Percentiles rank a stretch among this genome's conserved stretches.
These are phyloP conservation scores for Leonotis leonurus DNA, from an alignment of 257 asterid genomes.

Conservation along the genomic window DNA sequence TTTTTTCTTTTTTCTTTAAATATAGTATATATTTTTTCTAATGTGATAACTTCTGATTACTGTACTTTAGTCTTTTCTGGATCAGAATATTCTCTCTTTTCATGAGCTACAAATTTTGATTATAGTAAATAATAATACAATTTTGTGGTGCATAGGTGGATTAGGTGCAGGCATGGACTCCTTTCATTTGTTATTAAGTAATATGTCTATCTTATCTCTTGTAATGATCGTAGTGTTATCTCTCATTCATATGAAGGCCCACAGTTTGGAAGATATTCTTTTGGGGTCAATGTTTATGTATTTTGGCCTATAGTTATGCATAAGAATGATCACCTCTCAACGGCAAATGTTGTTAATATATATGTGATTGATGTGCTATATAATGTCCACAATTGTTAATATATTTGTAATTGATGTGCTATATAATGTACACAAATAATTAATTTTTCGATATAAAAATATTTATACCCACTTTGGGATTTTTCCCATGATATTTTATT, in stretches of 20 bases:
- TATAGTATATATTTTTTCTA: too few relatives aligned
- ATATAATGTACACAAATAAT: too few relatives aligned
- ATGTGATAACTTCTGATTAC: neutral
- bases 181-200: slow-evolving; percentile 1
- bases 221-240: slow-evolving; percentile 5
- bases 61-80: neutral
- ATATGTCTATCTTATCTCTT: slow-evolving; percentile 13
- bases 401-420: too few relatives aligned
- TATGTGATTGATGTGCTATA: too few relatives aligned
- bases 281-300: neutral
- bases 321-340: too few relatives aligned
- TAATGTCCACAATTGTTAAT: too few relatives aligned
- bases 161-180: neutral
- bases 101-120: neutral
- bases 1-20: neutral
- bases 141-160: neutral
- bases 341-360: too few relatives aligned
- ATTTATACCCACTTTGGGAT: too few relatives aligned
- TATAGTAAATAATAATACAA: neutral
- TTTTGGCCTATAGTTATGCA: neutral
- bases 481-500: too few relatives aligned
- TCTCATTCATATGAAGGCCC: slow-evolving; percentile 9
- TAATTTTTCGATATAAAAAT: too few relatives aligned
- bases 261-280: neutral
- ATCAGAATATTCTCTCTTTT: neutral